These are phyloP conservation scores for Tausonia pullulans DNA, from an alignment of 1,284 basidiomycete species.

Conservation along the genomic window DNA sequence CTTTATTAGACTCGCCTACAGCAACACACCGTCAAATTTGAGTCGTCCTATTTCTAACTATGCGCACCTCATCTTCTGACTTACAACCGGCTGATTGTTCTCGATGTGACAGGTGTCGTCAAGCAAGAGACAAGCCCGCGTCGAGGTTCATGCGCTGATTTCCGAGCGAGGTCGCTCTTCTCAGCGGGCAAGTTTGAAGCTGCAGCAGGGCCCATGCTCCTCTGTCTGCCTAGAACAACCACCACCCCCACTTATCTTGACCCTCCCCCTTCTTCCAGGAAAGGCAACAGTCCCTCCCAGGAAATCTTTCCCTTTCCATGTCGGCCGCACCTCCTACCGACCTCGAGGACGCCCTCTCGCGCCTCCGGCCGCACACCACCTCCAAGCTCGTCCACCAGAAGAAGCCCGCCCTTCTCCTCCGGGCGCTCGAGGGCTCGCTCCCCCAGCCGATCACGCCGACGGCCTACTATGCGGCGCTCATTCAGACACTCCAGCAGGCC, in stretches of 20 bases:
- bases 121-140: too few relatives aligned
- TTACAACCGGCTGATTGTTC: too few relatives aligned
- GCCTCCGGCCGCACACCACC: constrained; percentile 76
- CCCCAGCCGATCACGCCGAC: constrained; percentile 65
- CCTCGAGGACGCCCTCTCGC: constrained; percentile 44
- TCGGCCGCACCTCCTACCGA: not conserved
- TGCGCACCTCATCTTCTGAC: too few relatives aligned
- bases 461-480: constrained; percentile 77
- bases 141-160: too few relatives aligned
- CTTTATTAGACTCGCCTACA: too few relatives aligned
- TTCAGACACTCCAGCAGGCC: constrained; percentile 65
- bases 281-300: not conserved
- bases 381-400: constrained; percentile 79
- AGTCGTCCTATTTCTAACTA: too few relatives aligned
- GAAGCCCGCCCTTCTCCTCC: constrained; percentile 75
- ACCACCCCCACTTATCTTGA: not conserved
- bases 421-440: constrained; percentile 81
- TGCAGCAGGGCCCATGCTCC: not conserved
- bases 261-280: not conserved
- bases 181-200: not conserved
- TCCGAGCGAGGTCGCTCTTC: too few relatives aligned
- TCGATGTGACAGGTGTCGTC: too few relatives aligned
- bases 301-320: not conserved
- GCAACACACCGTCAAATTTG: too few relatives aligned
- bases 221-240: not conserved